Evolutionary conservation across 78 protist species (phyloP).

Genomic region (Dictyostelium brefeldianum): DNA sequence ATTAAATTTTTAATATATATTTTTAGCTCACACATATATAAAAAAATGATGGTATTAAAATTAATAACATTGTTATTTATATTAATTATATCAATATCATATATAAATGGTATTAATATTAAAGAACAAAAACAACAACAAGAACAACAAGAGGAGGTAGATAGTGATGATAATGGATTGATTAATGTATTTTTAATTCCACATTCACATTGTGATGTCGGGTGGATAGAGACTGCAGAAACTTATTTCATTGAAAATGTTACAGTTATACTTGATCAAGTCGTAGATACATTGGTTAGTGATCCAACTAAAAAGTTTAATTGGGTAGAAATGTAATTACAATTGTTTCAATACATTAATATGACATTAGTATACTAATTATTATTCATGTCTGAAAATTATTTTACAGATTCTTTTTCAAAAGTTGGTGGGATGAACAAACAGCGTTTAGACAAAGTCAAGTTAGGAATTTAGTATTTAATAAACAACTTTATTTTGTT

Average conservation of each 20-base stretch:
- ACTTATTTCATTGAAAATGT: slow-evolving; percentile 64
- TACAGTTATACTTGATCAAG: slow-evolving; percentile 25
- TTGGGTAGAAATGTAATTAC: slow-evolving; percentile 68
- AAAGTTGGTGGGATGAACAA: slow-evolving; percentile 72
- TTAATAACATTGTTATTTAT: too few species aligned
- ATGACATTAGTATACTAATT: too few species aligned
- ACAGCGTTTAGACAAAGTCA: slow-evolving; percentile 3
- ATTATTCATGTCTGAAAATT: too few species aligned
- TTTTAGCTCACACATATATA: too few species aligned
- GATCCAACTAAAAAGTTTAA: slow-evolving; percentile 53
- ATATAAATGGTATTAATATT: too few species aligned
- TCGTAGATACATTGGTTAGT: slow-evolving; percentile 8
- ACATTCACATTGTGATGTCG: slow-evolving; percentile 40
- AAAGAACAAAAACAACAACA: too few species aligned
- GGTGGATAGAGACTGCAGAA: slow-evolving; percentile 60
- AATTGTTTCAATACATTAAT: too few species aligned
- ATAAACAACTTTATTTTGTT: slow-evolving; percentile 47
- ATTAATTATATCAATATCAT: too few species aligned
- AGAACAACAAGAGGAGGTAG: too few species aligned
- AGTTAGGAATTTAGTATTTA: slow-evolving; percentile 39
- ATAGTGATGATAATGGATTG: neutral
- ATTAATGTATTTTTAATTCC: slow-evolving; percentile 28
- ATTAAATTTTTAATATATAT: too few species aligned
- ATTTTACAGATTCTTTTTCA: slow-evolving; percentile 30
- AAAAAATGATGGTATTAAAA: too few species aligned